A percentile compares a stretch with the other conserved stretches of the same genome.
Evolutionary conservation across 2,329 filamentous ascomycete genomes (phyloP).

Genomic region (Penicillium sp.): DNA sequence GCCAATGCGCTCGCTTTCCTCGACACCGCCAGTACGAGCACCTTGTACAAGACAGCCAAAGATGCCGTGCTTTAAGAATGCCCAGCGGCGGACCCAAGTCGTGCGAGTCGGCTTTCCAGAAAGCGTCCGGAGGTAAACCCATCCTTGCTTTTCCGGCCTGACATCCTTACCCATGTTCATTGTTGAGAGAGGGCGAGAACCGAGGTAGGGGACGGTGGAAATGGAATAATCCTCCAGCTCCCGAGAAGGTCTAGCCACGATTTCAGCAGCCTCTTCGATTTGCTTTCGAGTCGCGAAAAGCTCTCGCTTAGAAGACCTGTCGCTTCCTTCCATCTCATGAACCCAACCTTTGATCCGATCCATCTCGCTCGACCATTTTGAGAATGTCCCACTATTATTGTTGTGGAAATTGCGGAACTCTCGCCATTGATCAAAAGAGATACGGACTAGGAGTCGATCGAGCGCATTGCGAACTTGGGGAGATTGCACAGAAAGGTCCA

Average conservation of each 20-base stretch:
- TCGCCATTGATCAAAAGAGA: constrained; percentile 84
- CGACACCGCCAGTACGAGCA: constrained; percentile 73
- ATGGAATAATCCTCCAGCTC: constrained; percentile 91
- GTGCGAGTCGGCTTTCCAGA: constrained; percentile 86
- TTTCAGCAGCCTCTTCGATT: constrained; percentile 74
- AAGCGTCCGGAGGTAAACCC: constrained; percentile 79
- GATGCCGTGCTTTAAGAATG: constrained; percentile 91
- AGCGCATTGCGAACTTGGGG: constrained; percentile 81
- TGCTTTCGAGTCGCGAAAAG: constrained; percentile 74
- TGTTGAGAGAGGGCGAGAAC: constrained; percentile 64
- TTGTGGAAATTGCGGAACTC: constrained; percentile 76
- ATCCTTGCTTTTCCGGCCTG: constrained; percentile 82
- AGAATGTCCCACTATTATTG: constrained; percentile 59
- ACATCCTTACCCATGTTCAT: constrained; percentile 53
- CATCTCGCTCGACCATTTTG: constrained; percentile 74
- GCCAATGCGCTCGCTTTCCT: constrained; percentile 94
- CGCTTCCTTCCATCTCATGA: constrained; percentile 88
- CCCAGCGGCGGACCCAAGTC: constrained; percentile 90
- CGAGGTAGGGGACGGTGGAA: constrained; percentile 84
- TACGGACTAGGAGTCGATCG: constrained; percentile 79
- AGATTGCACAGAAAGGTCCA: constrained; percentile 88
- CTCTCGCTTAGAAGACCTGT: constrained; percentile 78
- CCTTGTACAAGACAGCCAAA: constrained; percentile 93
- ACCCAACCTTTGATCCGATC: constrained; percentile 91
- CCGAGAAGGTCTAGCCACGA: constrained; percentile 72